phyloP scores from a whole-genome alignment of 2,329 filamentous ascomycete species.

The Microcyclosporella mali region DNA sequence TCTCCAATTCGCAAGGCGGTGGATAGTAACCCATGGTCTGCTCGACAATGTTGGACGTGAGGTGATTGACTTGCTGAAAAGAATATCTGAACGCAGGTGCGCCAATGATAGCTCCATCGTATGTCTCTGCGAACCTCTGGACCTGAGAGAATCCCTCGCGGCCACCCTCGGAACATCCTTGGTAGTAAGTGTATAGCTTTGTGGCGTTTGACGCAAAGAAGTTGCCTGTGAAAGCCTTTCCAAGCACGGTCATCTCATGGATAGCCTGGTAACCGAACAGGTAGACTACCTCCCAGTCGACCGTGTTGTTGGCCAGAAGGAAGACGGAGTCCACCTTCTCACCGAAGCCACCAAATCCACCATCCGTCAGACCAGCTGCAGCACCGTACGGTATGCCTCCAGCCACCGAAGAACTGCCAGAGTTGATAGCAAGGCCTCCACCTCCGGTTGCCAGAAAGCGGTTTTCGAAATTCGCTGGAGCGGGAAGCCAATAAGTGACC shows the following conservation, averaged over 20 bases:
- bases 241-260: slow-evolving; percentile 46
- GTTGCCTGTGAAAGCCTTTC: slow-evolving; percentile 39
- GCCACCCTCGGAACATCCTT: slow-evolving; percentile 48
- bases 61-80: slow-evolving; percentile 43
- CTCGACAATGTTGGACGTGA: slow-evolving; percentile 38
- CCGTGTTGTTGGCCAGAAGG: slow-evolving; percentile 40
- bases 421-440: slow-evolving; percentile 43
- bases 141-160: slow-evolving; percentile 46
- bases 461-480: slow-evolving; percentile 40
- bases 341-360: slow-evolving; percentile 43
- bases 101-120: slow-evolving; percentile 43
- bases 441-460: slow-evolving; percentile 44
- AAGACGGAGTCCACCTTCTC: slow-evolving; percentile 29
- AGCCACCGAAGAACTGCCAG: slow-evolving; percentile 30
- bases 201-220: slow-evolving; percentile 33
- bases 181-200: slow-evolving; percentile 44
- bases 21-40: slow-evolving; percentile 38
- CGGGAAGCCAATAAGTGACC: slow-evolving; percentile 40
- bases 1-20: slow-evolving; percentile 42
- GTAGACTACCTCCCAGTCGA: slow-evolving; percentile 47
- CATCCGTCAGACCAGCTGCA: slow-evolving; percentile 45
- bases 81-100: slow-evolving; percentile 44
- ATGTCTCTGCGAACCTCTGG: slow-evolving; percentile 46
- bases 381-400: slow-evolving; percentile 43
- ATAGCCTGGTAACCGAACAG: slow-evolving; percentile 47